These are phyloP conservation scores for Arbutus unedo DNA, from an alignment of 148 eudicot species.

Conservation along the genomic window DNA sequence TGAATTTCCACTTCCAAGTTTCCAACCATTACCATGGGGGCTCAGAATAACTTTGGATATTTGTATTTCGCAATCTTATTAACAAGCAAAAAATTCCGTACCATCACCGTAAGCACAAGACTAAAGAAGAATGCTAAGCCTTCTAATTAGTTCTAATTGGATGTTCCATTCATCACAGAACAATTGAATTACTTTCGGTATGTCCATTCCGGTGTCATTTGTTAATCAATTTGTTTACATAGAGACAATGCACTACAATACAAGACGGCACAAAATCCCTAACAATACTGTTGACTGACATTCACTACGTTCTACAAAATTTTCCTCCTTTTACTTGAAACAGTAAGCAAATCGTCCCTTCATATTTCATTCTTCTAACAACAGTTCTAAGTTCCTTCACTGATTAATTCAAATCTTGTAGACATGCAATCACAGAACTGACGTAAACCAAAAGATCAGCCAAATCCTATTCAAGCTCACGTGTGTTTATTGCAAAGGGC, in stretches of 20 bases:
- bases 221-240: not conserved
- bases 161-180: not conserved
- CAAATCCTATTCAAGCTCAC: not conserved
- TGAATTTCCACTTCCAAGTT: not conserved
- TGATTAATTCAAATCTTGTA: not conserved
- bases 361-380: too few species aligned
- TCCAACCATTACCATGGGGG: slow-evolving; percentile 1
- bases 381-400: not conserved
- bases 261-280: not conserved
- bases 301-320: not conserved
- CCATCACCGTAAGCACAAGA: not conserved
- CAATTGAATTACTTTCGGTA: not conserved
- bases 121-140: not conserved
- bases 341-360: not conserved
- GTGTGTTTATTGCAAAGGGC: not conserved
- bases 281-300: not conserved
- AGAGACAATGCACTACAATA: not conserved
- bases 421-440: not conserved
- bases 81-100: not conserved
- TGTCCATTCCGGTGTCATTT: not conserved
- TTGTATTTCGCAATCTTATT: not conserved
- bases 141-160: not conserved
- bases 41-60: not conserved
- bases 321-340: not conserved
- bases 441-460: slow-evolving; percentile 7